Base-by-base conservation (phyloP, 176 grass and related monocot species). In the Melocanna baccifera region DNA sequence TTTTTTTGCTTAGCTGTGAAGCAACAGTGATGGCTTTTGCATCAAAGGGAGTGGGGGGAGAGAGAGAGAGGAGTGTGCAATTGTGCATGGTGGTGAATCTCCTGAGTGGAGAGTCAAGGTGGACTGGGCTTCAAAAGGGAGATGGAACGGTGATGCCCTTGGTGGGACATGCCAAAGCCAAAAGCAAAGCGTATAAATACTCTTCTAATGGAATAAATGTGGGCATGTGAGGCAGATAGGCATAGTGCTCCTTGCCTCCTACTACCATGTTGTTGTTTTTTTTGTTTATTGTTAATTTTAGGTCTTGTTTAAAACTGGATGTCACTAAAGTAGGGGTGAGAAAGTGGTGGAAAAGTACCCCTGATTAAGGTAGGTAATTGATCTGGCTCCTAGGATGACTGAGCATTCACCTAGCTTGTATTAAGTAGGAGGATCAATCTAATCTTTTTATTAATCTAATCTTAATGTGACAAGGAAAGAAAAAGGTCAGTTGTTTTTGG, bases 31-130 rank as follows among this genome's bases (percentile, higher is more conserved):
- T n/a, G 61, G 34, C 51, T 79, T 87, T 74, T 74, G 88, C 57
- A 61, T 80, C 80, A 76, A 51, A 67, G 69, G 34, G 43, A 34
- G 13, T 2, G 50, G 62, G 0, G 20, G 1, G 52, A 3, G 52
- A 1, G 18, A 1, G 16, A 19, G 19, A 7, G 18, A 12, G 22
- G 8, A 69, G 16, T 6, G 67, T 67, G 39, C 57, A 18, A 11
- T 4, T 2, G 50, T 61, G 4, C 34, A 16, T 64, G 72, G 83
- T 53, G 84, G 80, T 87, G 80, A 91, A 87, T 91, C 89, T 91
- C 62, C 84, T 53, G 80, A 90, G 89, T 90, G 89, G 89, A 42
- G 67, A 80, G 68, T 84, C 80, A 87, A 84, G 75, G 62, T 87
- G 84, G 75, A 69, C 75, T 76, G 78, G 53, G 29, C 85, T 75